Percentiles rank a stretch among this genome's conserved stretches.
These are phyloP conservation scores for Ceratocystis cacaofunesta DNA, from an alignment of 2,329 filamentous ascomycete genomes.

Conservation along the genomic window DNA sequence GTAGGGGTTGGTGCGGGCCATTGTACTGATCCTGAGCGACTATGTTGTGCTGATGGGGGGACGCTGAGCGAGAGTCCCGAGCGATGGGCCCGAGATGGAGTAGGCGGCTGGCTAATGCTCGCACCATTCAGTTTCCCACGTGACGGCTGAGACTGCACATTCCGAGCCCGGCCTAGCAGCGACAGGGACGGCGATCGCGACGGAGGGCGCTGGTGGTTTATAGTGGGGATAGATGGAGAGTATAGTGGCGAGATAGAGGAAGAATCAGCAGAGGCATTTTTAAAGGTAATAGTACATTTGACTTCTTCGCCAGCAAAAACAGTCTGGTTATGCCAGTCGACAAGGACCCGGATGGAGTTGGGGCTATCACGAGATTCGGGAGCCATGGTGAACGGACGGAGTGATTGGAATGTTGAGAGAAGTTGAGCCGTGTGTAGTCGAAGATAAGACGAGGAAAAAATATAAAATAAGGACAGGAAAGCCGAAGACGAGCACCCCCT, in stretches of 20 bases:
- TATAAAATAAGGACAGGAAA: not conserved
- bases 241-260: conserved; percentile 7
- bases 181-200: conserved; percentile 29
- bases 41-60: conserved; percentile 31
- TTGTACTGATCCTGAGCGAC: conserved; percentile 33
- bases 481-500: no score
- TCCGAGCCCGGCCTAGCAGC: conserved; percentile 26
- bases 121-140: conserved; percentile 22
- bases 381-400: conserved; percentile 30
- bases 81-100: conserved; percentile 41
- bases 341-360: conserved; percentile 64
- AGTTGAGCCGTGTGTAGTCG: not conserved
- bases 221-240: not conserved
- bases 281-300: conserved; percentile 92
- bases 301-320: conserved; percentile 95
- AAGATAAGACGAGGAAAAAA: not conserved
- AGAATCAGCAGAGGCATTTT: conserved; percentile 51
- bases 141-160: conserved; percentile 32
- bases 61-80: conserved; percentile 51
- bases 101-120: conserved; percentile 26
- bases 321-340: conserved; percentile 84
- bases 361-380: conserved; percentile 41
- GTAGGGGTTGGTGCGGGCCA: conserved; percentile 28
- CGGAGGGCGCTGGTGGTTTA: conserved; percentile 26
- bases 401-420: conserved; percentile 9